Conservation (phyloP, 1,284 basidiomycete species). For the Exobasidium rhododendri region DNA sequence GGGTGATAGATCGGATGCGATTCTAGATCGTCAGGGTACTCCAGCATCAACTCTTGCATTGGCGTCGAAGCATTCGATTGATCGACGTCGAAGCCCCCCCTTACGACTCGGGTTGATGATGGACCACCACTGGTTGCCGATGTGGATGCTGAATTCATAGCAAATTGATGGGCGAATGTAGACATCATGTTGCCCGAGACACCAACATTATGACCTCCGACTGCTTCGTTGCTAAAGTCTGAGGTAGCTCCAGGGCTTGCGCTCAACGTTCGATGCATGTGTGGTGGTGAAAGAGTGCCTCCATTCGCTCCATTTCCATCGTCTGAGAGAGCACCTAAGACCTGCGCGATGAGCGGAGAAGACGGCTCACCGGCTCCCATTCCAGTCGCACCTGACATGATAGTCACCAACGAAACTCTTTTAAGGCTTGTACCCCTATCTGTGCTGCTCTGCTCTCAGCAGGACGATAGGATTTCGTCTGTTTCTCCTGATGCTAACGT, state of each 20-base stretch:
- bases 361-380: not conserved
- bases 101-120: not conserved
- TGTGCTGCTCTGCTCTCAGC: too few relatives aligned
- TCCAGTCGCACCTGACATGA: not conserved
- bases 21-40: not conserved
- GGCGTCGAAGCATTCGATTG: not conserved
- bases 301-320: not conserved
- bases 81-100: not conserved
- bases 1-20: not conserved
- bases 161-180: not conserved
- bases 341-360: not conserved
- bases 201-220: not conserved
- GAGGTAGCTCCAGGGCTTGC: slow-evolving; percentile 8
- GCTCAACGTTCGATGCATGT: not conserved
- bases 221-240: slow-evolving; percentile 12
- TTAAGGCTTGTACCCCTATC: too few relatives aligned
- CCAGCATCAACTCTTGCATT: not conserved
- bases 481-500: too few relatives aligned
- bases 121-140: not conserved
- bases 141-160: not conserved
- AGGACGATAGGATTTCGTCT: too few relatives aligned
- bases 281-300: not conserved
- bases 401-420: too few relatives aligned
- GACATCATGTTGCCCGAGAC: not conserved
- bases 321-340: not conserved